A percentile compares a stretch with the other conserved stretches of the same genome.
Evolutionary conservation across 306 rosid genomes (phyloP).

Genomic region (Prinsepia uniflora): DNA sequence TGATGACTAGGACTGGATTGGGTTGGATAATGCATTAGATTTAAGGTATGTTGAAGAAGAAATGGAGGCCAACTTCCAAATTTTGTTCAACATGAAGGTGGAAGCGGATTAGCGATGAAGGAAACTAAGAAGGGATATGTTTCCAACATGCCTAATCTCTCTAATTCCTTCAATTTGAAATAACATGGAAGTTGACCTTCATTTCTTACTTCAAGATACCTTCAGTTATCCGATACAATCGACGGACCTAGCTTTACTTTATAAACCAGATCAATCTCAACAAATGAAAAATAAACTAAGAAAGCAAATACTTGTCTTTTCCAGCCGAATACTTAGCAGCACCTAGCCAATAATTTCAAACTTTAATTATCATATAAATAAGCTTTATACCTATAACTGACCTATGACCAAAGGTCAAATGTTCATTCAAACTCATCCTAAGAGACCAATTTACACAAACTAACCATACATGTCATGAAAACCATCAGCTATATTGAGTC

Average conservation of each 20-base stretch:
- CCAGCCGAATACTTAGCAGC: background rate
- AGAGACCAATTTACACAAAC: background rate
- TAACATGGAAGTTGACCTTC: too few species aligned
- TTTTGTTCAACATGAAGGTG: too few species aligned
- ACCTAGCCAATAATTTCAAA: background rate
- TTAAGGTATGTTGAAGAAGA: too few species aligned
- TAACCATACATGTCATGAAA: background rate
- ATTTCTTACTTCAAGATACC: too few species aligned
- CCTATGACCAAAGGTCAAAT: background rate
- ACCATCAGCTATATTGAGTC: background rate
- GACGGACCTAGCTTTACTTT: background rate
- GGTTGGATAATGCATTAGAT: too few species aligned
- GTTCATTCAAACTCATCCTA: background rate
- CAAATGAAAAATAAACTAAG: background rate
- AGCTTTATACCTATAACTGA: background rate
- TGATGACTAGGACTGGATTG: too few species aligned
- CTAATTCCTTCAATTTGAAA: too few species aligned
- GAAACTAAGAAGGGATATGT: too few species aligned
- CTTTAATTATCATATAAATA: background rate
- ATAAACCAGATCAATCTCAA: background rate
- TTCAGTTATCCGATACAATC: too few species aligned
- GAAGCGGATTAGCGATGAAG: too few species aligned
- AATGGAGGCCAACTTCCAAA: too few species aligned
- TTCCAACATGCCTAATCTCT: too few species aligned
- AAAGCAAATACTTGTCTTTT: background rate